Base-by-base conservation (phyloP, 1,139 yeast species). In the Protomyces gravidus region DNA sequence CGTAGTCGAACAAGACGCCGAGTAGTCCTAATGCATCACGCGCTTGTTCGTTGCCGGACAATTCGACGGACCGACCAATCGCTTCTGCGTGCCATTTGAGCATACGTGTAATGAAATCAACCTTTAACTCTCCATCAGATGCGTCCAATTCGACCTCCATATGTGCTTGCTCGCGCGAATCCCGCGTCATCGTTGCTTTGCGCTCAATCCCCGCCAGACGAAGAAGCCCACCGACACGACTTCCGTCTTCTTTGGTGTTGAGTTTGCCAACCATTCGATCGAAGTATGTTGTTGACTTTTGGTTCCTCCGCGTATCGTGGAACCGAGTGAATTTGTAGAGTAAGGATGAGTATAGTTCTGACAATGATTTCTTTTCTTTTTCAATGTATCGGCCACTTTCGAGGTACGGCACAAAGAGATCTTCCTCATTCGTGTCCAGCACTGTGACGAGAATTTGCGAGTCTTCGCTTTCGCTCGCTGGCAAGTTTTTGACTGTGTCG, bases 41-140 rank as follows among this genome's bases (percentile, higher is more conserved):
- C 2, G 86, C 80, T 5, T 87, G 76, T 63, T 80, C 84, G 5
- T 72, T 69, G 0, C 95, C 88, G 1, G 84, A 78, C 57, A 90
- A 73, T 67, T 89, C 96, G 68, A 88, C 79, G 5, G 85, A 77
- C 67, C 97, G 77, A 2, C 95, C 86, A 5, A 89, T 76, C 0
- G 92, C 80, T 71, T 90, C 97, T 30, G 89, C 87, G 2, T 85
- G 79, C 30, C 88, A 80, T 65, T 83, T 83, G 47, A 89, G 74
- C 62, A 88, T 79, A 1, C 78, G 75, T 66, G 88, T 92, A 2
- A 87, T 83, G 42, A 77, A 74, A 15, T 73, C 68, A 13, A 47
- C 25, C 45, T 56, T 39, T 23, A 55, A 26, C 25, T 50, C 50
- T n/a, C 63, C 63, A 33, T 62, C 61, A 25, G 51, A 48, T 11